Evolutionary conservation across 306 rosid species (phyloP).

Genomic region (Prinsepia uniflora): DNA sequence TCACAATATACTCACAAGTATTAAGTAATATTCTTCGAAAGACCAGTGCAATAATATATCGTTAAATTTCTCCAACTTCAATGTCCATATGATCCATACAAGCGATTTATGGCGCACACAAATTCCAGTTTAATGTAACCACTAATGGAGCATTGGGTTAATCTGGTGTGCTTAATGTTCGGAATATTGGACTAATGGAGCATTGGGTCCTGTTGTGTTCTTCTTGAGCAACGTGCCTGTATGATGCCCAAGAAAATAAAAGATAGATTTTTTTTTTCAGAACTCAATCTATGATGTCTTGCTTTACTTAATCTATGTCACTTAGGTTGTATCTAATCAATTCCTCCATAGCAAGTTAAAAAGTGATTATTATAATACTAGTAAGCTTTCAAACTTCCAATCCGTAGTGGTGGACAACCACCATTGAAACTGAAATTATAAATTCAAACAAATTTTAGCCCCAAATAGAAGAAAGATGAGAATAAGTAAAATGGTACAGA

Average conservation of each 20-base stretch:
- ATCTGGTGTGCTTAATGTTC: not conserved
- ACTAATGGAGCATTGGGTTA: not conserved
- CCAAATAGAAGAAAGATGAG: no score
- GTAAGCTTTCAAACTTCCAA: not conserved
- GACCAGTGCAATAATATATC: no score
- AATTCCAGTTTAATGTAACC: no score
- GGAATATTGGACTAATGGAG: not conserved
- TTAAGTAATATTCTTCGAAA: no score
- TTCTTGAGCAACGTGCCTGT: constrained; percentile 8
- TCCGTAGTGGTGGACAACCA: no score
- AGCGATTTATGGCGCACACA: no score
- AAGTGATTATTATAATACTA: not conserved
- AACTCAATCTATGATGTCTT: not conserved
- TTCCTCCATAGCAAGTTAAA: not conserved
- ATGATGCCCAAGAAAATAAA: not conserved
- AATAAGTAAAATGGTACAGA: no score
- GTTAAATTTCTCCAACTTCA: no score
- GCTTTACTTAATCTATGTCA: not conserved
- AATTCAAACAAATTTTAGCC: no score
- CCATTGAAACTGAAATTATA: no score
- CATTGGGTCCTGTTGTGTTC: not conserved
- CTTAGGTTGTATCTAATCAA: not conserved
- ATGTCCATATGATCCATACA: no score
- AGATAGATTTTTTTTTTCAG: not conserved
- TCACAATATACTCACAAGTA: no score